These are phyloP conservation scores for Colletotrichum tropicale DNA, from an alignment of 2,329 filamentous ascomycete species.

Conservation along the genomic window DNA sequence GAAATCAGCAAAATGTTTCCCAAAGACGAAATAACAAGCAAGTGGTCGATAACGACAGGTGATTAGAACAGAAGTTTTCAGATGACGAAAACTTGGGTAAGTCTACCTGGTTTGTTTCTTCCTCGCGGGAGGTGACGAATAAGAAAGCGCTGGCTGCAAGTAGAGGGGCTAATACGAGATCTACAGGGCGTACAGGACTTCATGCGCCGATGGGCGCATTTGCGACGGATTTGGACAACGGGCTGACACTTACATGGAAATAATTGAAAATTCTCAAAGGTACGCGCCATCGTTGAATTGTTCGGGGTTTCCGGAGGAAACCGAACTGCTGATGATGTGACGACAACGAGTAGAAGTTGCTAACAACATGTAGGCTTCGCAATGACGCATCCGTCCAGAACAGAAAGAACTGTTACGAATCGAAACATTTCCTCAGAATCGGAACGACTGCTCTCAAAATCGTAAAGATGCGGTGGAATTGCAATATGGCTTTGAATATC, in stretches of 20 bases:
- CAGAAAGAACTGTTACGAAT: rapidly evolving
- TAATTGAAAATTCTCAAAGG: neutral
- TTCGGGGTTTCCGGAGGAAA: rapidly evolving
- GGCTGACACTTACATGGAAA: neutral
- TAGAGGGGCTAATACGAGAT: neutral
- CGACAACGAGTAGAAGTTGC: neutral
- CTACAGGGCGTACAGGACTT: neutral
- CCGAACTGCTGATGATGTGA: rapidly evolving
- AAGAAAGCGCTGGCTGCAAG: neutral
- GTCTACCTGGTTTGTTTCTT: neutral
- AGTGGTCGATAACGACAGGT: neutral
- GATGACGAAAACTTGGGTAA: no score
- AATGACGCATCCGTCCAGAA: neutral
- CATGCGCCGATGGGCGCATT: neutral
- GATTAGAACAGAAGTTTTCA: neutral
- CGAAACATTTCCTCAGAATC: rapidly evolving
- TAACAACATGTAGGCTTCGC: neutral
- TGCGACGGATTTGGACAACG: neutral
- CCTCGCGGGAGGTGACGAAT: neutral
- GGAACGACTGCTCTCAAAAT: neutral
- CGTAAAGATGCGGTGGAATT: rapidly evolving
- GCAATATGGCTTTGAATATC: neutral
- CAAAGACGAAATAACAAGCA: neutral
- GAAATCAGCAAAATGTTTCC: neutral
- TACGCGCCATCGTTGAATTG: neutral